Percentiles rank a stretch among this genome's conserved stretches.
phyloP scores from a whole-genome alignment of 75 land plant genomes.

The Pinus tabuliformis region DNA sequence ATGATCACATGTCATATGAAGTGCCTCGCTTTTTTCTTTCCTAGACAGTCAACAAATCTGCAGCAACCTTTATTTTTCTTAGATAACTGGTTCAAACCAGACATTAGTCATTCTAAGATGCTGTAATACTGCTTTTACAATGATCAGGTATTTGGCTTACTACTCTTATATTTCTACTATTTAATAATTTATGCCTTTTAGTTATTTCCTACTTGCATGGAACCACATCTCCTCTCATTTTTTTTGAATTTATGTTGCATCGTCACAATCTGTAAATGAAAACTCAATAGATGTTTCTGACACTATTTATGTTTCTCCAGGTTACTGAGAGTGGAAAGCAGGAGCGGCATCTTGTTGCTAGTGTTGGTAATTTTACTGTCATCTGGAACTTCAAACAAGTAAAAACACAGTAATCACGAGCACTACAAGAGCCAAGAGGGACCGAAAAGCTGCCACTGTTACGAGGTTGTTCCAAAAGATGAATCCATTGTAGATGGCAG shows the following conservation, averaged over 20 bases:
- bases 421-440: slow-evolving; percentile 70
- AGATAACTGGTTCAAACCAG: background rate
- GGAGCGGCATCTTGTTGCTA: slow-evolving; percentile 49
- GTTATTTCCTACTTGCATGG: background rate
- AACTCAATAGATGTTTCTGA: background rate
- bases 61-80: background rate
- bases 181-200: background rate
- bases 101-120: background rate
- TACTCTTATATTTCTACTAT: background rate
- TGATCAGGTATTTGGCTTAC: background rate
- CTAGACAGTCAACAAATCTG: no score
- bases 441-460: slow-evolving; percentile 95
- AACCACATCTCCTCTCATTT: no score
- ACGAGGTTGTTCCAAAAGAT: slow-evolving; percentile 52
- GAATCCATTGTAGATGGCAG: slow-evolving; percentile 70
- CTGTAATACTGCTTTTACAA: no score
- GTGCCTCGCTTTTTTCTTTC: background rate
- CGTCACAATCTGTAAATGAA: no score
- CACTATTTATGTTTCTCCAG: background rate
- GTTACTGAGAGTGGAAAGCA: no score
- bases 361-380: slow-evolving; percentile 66
- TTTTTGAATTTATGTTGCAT: background rate
- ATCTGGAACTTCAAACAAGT: slow-evolving; percentile 90
- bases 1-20: background rate
- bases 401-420: slow-evolving; percentile 72